Evolutionary conservation across 192 early-diverging fungal species (phyloP).

Genomic region (Coemansia sp.): DNA sequence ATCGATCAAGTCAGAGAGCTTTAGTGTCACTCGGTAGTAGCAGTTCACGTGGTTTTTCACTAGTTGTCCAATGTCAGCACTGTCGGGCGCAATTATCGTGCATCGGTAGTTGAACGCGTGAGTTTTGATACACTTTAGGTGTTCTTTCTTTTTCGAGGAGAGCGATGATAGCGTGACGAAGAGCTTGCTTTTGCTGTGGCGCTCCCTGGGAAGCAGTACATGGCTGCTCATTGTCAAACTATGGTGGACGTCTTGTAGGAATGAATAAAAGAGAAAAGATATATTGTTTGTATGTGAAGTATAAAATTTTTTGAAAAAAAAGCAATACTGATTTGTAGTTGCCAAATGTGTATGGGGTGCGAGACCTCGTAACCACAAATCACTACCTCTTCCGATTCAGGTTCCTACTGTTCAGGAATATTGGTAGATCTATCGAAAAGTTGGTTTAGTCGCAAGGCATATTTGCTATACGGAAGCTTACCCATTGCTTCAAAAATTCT

Average conservation of each 20-base stretch:
- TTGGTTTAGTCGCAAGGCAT: neutral
- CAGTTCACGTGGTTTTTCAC: constrained; percentile 13
- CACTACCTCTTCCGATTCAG: no score
- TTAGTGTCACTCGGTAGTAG: constrained; percentile 31
- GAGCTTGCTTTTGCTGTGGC: constrained; percentile 55
- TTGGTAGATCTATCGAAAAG: neutral
- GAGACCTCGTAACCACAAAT: no score
- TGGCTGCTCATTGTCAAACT: constrained; percentile 46
- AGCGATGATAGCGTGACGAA: constrained; percentile 40
- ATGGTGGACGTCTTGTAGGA: no score
- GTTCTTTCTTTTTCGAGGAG: constrained; percentile 40
- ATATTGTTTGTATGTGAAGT: no score
- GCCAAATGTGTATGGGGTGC: no score
- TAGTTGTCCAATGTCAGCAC: neutral
- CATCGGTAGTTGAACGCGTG: constrained; percentile 53
- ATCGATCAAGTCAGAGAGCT: constrained; percentile 39
- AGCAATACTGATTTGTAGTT: no score
- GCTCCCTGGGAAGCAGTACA: constrained; percentile 43
- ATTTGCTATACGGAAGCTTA: neutral
- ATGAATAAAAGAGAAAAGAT: no score
- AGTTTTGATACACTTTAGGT: constrained; percentile 28
- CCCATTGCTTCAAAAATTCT: neutral
- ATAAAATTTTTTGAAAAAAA: no score
- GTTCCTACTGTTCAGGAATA: no score
- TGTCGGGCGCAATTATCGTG: constrained; percentile 17